Conservation (phyloP, 1,284 basidiomycete species). For the Cutaneotrichosporon sp. region DNA sequence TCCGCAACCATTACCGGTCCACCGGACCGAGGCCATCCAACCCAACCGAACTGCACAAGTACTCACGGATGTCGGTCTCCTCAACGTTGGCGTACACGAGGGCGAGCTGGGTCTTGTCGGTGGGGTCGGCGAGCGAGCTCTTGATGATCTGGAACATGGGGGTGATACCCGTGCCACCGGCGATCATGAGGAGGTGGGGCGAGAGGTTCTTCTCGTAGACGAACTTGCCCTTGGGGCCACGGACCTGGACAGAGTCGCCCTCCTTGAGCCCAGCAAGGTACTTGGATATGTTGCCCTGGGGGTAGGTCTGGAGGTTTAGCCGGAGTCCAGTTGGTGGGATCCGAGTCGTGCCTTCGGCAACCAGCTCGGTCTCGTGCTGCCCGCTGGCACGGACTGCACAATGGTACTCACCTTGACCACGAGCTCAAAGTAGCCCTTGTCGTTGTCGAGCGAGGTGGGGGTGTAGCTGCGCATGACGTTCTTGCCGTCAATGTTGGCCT, state of each 20-base stretch:
- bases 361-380: neutral
- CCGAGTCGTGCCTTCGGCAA: neutral
- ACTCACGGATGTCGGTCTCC: conserved; percentile 70
- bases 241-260: conserved; percentile 83
- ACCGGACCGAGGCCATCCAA: neutral
- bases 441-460: conserved; percentile 88
- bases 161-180: conserved; percentile 90
- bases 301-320: conserved; percentile 71
- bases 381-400: neutral
- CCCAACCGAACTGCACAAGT: neutral
- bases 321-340: neutral
- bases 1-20: too few species aligned
- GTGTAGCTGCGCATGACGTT: conserved; percentile 91
- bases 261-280: conserved; percentile 77
- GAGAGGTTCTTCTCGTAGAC: conserved; percentile 70
- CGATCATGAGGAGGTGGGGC: conserved; percentile 90
- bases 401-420: conserved; percentile 79
- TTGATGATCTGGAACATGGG: conserved; percentile 96
- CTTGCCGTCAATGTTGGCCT: conserved; percentile 90
- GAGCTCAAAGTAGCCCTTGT: conserved; percentile 92
- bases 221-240: conserved; percentile 96
- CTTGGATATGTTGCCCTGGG: conserved; percentile 94
- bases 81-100: conserved; percentile 98
- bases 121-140: conserved; percentile 80
- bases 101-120: conserved; percentile 76